Evolutionary conservation across 768 basidiomycete species (phyloP).

Genomic region (Pholiota conissans): DNA sequence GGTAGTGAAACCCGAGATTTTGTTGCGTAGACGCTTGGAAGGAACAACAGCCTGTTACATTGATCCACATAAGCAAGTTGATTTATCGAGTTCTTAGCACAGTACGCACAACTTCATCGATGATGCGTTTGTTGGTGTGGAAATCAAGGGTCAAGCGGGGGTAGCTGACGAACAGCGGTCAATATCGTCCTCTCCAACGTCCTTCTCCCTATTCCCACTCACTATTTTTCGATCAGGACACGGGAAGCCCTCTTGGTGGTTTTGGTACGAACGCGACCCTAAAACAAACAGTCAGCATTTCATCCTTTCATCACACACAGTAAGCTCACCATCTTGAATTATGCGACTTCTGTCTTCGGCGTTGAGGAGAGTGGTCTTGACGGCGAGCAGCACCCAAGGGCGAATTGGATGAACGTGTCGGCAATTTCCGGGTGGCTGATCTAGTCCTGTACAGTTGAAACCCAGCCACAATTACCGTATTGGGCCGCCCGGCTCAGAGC

Average conservation of each 20-base stretch:
- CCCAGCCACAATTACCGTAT: constrained; percentile 25
- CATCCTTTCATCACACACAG: constrained; percentile 1
- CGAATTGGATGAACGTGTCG: constrained; percentile 19
- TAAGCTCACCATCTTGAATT: constrained; percentile 53
- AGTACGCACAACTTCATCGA: constrained; percentile 85
- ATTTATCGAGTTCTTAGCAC: neutral
- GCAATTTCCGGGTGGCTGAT: constrained; percentile 43
- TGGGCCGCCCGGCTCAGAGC: constrained; percentile 5
- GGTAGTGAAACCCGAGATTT: constrained; percentile 99
- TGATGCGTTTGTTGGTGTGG: constrained; percentile 99
- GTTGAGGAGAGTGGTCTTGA: constrained; percentile 21
- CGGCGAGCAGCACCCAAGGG: constrained; percentile 14
- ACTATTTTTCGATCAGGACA: constrained; percentile 99
- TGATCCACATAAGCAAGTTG: neutral
- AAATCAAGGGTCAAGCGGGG: constrained; percentile 99
- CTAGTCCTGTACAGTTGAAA: constrained; percentile 35
- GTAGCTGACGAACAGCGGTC: constrained; percentile 57
- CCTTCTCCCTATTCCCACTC: constrained; percentile 31
- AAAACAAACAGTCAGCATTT: constrained; percentile 18
- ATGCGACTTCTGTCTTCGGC: constrained; percentile 25
- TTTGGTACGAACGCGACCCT: constrained; percentile 99
- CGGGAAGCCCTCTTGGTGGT: constrained; percentile 99
- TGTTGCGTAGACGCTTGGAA: constrained; percentile 99
- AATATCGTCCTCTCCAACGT: neutral
- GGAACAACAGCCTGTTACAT: constrained; percentile 81